A percentile compares a stretch with the other conserved stretches of the same genome.
These are phyloP conservation scores for Telfairia occidentalis DNA, from an alignment of 331 rosid genomes.

Conservation along the genomic window DNA sequence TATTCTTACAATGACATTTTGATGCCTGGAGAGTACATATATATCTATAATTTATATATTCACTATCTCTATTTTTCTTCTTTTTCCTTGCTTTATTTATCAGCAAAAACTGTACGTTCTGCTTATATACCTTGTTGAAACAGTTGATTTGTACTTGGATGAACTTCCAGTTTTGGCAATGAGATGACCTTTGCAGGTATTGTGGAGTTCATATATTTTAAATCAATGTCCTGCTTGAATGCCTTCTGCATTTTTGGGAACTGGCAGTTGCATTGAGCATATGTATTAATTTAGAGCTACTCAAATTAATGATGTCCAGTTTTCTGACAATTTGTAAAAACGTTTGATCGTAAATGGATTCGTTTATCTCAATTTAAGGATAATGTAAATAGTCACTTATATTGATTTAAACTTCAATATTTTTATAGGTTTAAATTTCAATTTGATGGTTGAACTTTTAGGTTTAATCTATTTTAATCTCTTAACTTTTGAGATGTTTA, in stretches of 20 bases:
- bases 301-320: not conserved
- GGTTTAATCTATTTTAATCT: not conserved
- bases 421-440: not conserved
- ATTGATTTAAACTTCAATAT: not conserved
- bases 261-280: not conserved
- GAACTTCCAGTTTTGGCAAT: not conserved
- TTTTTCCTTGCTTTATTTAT: not conserved
- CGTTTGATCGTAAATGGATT: not conserved
- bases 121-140: not conserved
- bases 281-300: not conserved
- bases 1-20: not conserved
- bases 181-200: not conserved
- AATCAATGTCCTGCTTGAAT: not conserved
- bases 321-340: not conserved
- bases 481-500: too few species aligned
- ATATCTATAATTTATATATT: not conserved
- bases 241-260: not conserved
- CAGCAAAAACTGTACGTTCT: not conserved
- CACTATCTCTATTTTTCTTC: not conserved
- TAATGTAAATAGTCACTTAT: not conserved
- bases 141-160: not conserved
- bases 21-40: not conserved
- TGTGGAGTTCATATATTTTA: not conserved
- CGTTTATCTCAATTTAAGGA: not conserved
- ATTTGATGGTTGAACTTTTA: not conserved